Evolutionary conservation across 129 eudicot genomes (phyloP).

Genomic region (Arctium minus): DNA sequence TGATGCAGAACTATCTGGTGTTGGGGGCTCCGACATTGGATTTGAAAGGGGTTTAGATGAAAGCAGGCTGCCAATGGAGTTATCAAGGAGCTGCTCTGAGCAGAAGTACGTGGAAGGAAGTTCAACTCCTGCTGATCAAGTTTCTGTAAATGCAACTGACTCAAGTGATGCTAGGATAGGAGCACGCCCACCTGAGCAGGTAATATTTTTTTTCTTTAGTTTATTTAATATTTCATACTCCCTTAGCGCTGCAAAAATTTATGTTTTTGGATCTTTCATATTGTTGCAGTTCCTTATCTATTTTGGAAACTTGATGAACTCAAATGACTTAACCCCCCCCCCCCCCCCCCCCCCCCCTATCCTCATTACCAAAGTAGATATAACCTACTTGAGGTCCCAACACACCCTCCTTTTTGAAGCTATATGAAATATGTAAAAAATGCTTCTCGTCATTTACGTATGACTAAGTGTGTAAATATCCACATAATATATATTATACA

Average conservation of each 20-base stretch:
- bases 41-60: constrained; percentile 19
- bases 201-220: constrained; percentile 16
- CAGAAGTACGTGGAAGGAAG: constrained; percentile 21
- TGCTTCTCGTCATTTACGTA: not conserved
- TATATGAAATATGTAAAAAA: not conserved
- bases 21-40: constrained; percentile 17
- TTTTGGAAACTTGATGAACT: not conserved
- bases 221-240: not conserved
- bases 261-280: not conserved
- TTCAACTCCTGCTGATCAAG: constrained; percentile 18
- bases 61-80: constrained; percentile 22
- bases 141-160: constrained; percentile 31
- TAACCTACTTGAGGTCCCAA: not conserved
- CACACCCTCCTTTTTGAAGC: not conserved
- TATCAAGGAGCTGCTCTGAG: constrained; percentile 30
- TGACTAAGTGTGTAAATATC: not conserved
- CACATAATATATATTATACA: not conserved
- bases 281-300: not conserved
- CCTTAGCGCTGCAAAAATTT: constrained; percentile 2
- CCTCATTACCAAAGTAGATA: not conserved
- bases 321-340: not conserved
- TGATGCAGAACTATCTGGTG: constrained; percentile 48
- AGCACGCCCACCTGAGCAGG: constrained; percentile 48
- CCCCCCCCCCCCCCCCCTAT: not conserved
- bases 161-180: constrained; percentile 19